Evolutionary conservation across 1,284 basidiomycete species (phyloP).

Genomic region (Fistulina hepatica): DNA sequence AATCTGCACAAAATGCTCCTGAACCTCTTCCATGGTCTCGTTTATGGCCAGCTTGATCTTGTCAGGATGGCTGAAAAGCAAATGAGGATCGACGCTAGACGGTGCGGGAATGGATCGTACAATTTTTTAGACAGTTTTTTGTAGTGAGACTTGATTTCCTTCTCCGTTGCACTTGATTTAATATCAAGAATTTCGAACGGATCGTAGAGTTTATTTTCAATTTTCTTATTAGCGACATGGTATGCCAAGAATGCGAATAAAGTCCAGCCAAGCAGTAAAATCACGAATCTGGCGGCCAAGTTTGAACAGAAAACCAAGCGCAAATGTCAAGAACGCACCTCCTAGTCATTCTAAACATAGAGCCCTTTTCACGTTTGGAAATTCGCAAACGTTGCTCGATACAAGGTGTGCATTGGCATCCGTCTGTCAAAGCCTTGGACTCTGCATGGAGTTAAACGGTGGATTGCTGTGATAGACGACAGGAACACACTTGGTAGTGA

Average conservation of each 20-base stretch:
- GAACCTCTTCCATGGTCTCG: conserved; percentile 84
- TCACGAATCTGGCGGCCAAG: conserved; percentile 31
- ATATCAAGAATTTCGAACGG: conserved; percentile 94
- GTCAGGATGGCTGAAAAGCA: conserved; percentile 76
- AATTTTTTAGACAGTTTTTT: conserved; percentile 87
- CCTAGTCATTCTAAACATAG: conserved; percentile 31
- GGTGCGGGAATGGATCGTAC: conserved; percentile 35
- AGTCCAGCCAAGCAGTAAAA: conserved; percentile 69
- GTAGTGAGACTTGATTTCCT: conserved; percentile 95
- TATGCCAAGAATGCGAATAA: conserved; percentile 60
- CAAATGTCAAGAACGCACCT: conserved; percentile 27
- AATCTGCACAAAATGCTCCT: conserved; percentile 82
- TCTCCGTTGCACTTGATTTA: conserved; percentile 60
- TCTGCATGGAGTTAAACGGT: conserved; percentile 1
- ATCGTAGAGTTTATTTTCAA: conserved; percentile 74
- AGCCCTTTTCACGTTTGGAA: too few species aligned
- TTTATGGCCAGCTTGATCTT: conserved; percentile 82
- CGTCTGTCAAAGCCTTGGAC: conserved; percentile 15
- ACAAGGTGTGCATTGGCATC: conserved; percentile 65
- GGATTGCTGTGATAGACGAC: conserved; percentile 20
- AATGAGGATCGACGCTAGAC: conserved; percentile 1
- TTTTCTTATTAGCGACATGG: conserved; percentile 48
- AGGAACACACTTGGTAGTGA: conserved; percentile 9
- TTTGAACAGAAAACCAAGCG: conserved; percentile 5
- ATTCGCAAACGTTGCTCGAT: conserved; percentile 42